Evolutionary conservation across 2,329 filamentous ascomycete species (phyloP), one percentile per base, ranked within the genome.

Genomic region (Cladosporium sp.): DNA sequence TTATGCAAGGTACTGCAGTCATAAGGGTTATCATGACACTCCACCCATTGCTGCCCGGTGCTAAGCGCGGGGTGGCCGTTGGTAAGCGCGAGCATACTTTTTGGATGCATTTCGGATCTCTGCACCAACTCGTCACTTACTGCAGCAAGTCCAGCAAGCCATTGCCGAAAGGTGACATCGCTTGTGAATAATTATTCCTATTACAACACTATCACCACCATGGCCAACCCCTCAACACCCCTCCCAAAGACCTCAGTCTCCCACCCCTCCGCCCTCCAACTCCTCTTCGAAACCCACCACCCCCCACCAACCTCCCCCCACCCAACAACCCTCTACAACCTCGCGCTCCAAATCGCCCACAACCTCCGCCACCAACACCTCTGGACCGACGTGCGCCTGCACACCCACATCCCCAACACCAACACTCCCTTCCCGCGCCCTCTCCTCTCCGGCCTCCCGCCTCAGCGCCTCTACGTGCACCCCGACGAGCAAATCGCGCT

Each of bases 401-500:
- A 84, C 66, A 56, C 50, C 6, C 18, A 30, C 43, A 46, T 36
- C 1, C 39, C 25, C 11, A 64, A 69, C 51, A 61, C 65, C 16
- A 46, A 53, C 22, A 62, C 60, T 55, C 3, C 61, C 66, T 35
- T 82, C 8, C 71, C 78, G 1, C 78, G 86, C 16, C 81, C 83
- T 5, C 67, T 92, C 46, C 75, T 93, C 50, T 84, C 81, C 18
- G 88, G 88, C 20, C 70, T 91, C 3, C 86, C 88, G 1, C 86
- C 87, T 0, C 77, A 79, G 38, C 79, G 84, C 39, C 75, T 90
- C 36, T 92, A 93, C 67, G 74, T 87, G 45, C 86, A 93, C 62
- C 87, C 88, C 1, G 88, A 93, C 65, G 87, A 91, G 69, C 88
- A 92, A 69, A 82, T 88, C 56, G 82, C 80, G 56, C 77, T 86